A percentile compares a stretch with the other conserved stretches of the same genome.
These are phyloP conservation scores for Trichosanthes cucumerina DNA, from an alignment of 306 rosid species.

Conservation along the genomic window DNA sequence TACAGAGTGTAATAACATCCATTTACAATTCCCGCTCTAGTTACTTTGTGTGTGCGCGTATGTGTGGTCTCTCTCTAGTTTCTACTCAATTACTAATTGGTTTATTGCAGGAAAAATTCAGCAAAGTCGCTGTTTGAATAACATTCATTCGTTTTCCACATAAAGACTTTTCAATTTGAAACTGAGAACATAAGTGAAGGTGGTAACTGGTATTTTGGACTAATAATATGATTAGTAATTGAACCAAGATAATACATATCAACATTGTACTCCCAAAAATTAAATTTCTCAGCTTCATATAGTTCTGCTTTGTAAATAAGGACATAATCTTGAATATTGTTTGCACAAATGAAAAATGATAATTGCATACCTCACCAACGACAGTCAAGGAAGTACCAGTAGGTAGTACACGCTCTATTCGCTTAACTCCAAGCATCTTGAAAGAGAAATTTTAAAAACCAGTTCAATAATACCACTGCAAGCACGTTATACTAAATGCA, in stretches of 20 bases:
- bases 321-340: not conserved
- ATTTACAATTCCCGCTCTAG: not conserved
- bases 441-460: conserved; percentile 12
- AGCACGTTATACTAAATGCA: conserved; percentile 6
- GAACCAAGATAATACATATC: not conserved
- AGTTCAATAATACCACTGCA: not conserved
- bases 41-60: not conserved
- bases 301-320: not conserved
- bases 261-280: not conserved
- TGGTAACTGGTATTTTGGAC: not conserved
- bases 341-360: not conserved
- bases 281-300: not conserved
- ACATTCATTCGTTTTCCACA: not conserved
- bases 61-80: not conserved
- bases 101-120: not conserved
- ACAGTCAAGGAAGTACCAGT: conserved; percentile 90
- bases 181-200: not conserved
- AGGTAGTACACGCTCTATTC: conserved; percentile 89
- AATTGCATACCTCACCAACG: conserved; percentile 83
- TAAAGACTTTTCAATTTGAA: not conserved
- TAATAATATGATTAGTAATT: not conserved
- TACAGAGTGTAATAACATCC: not conserved
- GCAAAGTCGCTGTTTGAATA: not conserved
- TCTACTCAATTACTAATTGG: not conserved
- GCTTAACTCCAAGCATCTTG: conserved; percentile 95